Percentiles rank a stretch among this genome's conserved stretches.
Evolutionary conservation across 768 basidiomycete species (phyloP).

Genomic region (Pisolithus sp.): DNA sequence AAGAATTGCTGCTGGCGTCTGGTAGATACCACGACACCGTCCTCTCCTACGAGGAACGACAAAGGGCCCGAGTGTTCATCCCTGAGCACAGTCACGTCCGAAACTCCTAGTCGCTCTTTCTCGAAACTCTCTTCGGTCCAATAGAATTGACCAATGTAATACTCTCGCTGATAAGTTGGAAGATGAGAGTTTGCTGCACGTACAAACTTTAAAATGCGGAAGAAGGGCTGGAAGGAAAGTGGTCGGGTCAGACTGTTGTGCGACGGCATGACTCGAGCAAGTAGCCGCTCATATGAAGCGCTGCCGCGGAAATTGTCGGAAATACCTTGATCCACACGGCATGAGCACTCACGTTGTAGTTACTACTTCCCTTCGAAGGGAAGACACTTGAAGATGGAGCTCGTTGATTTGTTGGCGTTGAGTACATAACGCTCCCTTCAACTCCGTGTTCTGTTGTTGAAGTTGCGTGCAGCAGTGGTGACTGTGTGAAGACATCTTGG

Average conservation of each 20-base stretch:
- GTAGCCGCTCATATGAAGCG: not conserved
- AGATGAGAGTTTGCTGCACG: slow-evolving; percentile 2
- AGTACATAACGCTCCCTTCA: not conserved
- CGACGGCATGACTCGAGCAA: not conserved
- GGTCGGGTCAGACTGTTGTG: not conserved
- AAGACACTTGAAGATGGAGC: not conserved
- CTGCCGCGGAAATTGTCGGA: not conserved
- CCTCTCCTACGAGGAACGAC: slow-evolving; percentile 1
- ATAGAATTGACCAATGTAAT: slow-evolving; percentile 4
- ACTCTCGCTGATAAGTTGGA: not conserved
- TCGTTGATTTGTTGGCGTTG: not conserved
- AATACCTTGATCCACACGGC: not conserved
- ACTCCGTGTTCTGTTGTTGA: not conserved
- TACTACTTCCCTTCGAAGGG: slow-evolving; percentile 3
- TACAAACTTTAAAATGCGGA: slow-evolving; percentile 2
- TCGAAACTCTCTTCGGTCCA: slow-evolving; percentile 5
- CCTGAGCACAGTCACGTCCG: not conserved
- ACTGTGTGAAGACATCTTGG: not conserved
- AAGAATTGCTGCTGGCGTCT: slow-evolving; percentile 1
- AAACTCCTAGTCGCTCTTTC: not conserved
- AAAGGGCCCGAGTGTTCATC: not conserved
- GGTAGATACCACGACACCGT: slow-evolving; percentile 1
- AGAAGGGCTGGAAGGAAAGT: slow-evolving; percentile 2
- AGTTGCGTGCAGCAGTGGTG: not conserved
- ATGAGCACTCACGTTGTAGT: not conserved